Evolutionary conservation across 805 yeast genomes (phyloP).

Genomic region (Metschnikowia drakensbergensis): DNA sequence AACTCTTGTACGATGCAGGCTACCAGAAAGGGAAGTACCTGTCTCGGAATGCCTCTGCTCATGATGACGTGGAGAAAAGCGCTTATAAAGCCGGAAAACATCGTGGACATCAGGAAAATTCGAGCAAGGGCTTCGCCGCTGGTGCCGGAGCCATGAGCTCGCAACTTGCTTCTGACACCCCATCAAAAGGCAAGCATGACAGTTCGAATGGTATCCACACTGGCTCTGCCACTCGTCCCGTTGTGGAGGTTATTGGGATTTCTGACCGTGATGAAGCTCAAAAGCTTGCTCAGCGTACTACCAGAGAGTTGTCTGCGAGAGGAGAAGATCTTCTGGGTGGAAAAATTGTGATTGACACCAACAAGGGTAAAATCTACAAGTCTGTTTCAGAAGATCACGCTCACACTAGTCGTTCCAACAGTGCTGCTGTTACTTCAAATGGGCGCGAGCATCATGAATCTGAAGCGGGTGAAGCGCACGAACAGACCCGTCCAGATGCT

Average conservation of each 20-base stretch:
- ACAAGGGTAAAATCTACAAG: constrained; percentile 30
- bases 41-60: background rate
- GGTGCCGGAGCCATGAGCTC: constrained; percentile 4
- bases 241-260: constrained; percentile 36
- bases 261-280: constrained; percentile 28
- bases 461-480: too few relatives aligned
- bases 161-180: background rate
- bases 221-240: constrained; percentile 7
- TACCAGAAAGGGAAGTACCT: constrained; percentile 2
- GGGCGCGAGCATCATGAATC: too few relatives aligned
- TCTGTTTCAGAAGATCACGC: background rate
- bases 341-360: constrained; percentile 32
- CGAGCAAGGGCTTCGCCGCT: background rate
- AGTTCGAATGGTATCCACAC: background rate
- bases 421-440: too few relatives aligned
- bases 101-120: background rate
- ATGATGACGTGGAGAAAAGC: constrained; percentile 2
- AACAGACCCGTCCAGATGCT: background rate
- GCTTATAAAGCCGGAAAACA: constrained; percentile 3
- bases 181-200: background rate
- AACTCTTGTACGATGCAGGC: constrained; percentile 7
- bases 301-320: constrained; percentile 26
- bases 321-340: constrained; percentile 34
- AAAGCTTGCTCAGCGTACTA: constrained; percentile 29
- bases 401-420: background rate